Conservation (phyloP, 441 rosid genomes). For the Mallotus repandus region DNA sequence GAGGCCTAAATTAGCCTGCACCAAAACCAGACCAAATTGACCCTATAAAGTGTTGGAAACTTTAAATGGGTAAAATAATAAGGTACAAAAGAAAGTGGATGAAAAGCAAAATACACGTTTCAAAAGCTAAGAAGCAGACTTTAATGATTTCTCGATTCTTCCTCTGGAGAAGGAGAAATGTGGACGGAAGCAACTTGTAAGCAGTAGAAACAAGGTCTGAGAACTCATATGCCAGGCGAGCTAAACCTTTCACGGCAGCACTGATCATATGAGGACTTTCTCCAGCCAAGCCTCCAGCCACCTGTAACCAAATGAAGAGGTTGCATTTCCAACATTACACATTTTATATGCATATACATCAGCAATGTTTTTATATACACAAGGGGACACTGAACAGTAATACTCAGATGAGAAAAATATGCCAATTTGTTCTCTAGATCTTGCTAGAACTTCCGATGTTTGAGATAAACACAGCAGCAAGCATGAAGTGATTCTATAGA, state of each 20-base stretch:
- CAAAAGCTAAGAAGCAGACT: conserved; percentile 38
- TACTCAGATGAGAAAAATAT: neutral
- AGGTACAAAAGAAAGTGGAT: neutral
- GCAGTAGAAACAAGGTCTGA: conserved; percentile 84
- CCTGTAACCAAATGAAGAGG: conserved; percentile 41
- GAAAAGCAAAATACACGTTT: conserved; percentile 8
- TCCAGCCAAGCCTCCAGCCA: conserved; percentile 94
- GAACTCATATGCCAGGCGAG: conserved; percentile 92
- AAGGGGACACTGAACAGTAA: neutral
- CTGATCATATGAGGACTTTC: conserved; percentile 97
- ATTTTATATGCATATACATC: neutral
- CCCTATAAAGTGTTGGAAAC: conserved; percentile 35
- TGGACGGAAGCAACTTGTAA: conserved; percentile 76
- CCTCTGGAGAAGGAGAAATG: conserved; percentile 81
- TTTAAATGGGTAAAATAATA: conserved; percentile 18
- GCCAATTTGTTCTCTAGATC: neutral
- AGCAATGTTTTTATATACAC: neutral
- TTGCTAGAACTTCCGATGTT: conserved; percentile 17
- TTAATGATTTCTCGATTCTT: conserved; percentile 87
- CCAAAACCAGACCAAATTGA: conserved; percentile 41
- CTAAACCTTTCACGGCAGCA: conserved; percentile 94
- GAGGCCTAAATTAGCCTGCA: conserved; percentile 94
- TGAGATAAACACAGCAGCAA: conserved; percentile 12
- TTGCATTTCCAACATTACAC: neutral
- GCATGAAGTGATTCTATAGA: neutral